Conservation (phyloP, 768 basidiomycete genomes). For the Kondoa subrosea region DNA sequence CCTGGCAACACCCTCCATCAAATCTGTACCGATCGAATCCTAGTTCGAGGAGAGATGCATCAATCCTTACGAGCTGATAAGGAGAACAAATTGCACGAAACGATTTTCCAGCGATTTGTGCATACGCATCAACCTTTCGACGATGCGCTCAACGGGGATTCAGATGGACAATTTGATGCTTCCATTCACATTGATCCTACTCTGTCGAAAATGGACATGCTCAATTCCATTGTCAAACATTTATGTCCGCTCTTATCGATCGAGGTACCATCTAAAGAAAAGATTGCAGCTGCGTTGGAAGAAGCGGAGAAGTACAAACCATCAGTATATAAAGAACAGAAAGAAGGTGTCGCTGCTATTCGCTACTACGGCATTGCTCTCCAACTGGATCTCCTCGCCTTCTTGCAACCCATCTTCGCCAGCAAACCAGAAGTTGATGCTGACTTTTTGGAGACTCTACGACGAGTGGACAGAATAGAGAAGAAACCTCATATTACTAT, state of each 20-base stretch:
- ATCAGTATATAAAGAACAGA: constrained; percentile 30
- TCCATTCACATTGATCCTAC: constrained; percentile 50
- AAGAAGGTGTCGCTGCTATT: constrained; percentile 17
- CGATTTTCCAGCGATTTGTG: constrained; percentile 68
- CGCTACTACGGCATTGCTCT: constrained; percentile 67
- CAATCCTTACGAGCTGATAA: constrained; percentile 47
- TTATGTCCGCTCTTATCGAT: constrained; percentile 44
- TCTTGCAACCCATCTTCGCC: constrained; percentile 20
- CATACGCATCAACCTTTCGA: constrained; percentile 46
- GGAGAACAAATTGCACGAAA: constrained; percentile 51
- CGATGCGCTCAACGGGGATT: constrained; percentile 38
- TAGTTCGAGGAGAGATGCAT: constrained; percentile 63
- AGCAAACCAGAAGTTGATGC: constrained; percentile 16
- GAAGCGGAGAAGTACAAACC: constrained; percentile 37
- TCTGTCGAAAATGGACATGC: constrained; percentile 42
- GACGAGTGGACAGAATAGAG: constrained; percentile 38
- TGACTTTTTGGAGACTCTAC: constrained; percentile 45
- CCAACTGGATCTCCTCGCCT: constrained; percentile 39
- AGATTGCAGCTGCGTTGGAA: constrained; percentile 42
- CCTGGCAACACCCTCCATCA: constrained; percentile 48
- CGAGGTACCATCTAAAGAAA: constrained; percentile 33
- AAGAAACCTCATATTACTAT: constrained; percentile 68
- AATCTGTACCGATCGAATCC: constrained; percentile 59
- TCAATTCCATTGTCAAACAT: constrained; percentile 46
- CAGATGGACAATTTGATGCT: constrained; percentile 39